Conservation (phyloP, 1,284 basidiomycete species). For the Malassezia sp. region DNA sequence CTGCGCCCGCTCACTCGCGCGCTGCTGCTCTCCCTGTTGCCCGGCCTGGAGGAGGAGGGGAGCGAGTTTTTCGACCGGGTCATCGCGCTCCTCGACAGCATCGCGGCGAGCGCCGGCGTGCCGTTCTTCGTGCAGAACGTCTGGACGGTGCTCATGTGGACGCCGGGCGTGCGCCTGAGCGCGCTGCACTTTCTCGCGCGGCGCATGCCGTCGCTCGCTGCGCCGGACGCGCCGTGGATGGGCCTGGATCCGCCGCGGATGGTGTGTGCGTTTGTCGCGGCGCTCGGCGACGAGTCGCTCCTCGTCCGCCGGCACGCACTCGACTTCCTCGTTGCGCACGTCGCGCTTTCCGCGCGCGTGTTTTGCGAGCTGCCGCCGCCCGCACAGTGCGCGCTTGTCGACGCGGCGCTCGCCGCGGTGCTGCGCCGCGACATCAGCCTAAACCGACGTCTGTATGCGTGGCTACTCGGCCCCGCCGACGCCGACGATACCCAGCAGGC, state of each 20-base stretch:
- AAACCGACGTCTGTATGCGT: slow-evolving; percentile 81
- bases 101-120: slow-evolving; percentile 59
- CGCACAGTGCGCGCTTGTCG: slow-evolving; percentile 29
- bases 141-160: slow-evolving; percentile 83
- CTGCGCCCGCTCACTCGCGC: slow-evolving; percentile 85
- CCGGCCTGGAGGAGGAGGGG: slow-evolving; percentile 48
- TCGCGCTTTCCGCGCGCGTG: slow-evolving; percentile 25
- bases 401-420: slow-evolving; percentile 33
- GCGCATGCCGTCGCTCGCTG: slow-evolving; percentile 54
- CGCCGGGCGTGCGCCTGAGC: slow-evolving; percentile 71
- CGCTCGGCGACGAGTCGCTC: slow-evolving; percentile 69
- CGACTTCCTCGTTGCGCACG: slow-evolving; percentile 33
- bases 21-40: slow-evolving; percentile 79
- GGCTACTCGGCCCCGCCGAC: slow-evolving; percentile 73
- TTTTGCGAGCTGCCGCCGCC: slow-evolving; percentile 17
- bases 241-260: slow-evolving; percentile 78
- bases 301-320: slow-evolving; percentile 47
- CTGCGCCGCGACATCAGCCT: slow-evolving; percentile 82
- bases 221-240: slow-evolving; percentile 11
- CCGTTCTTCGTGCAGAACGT: slow-evolving; percentile 90
- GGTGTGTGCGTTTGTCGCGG: slow-evolving; percentile 77
- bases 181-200: slow-evolving; percentile 76
- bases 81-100: slow-evolving; percentile 64
- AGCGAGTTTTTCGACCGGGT: slow-evolving; percentile 76
- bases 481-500: slow-evolving; percentile 49